Evolutionary conservation across 139 green algal genomes (phyloP).

Genomic region (Chlamydomonas sphaeroides): DNA sequence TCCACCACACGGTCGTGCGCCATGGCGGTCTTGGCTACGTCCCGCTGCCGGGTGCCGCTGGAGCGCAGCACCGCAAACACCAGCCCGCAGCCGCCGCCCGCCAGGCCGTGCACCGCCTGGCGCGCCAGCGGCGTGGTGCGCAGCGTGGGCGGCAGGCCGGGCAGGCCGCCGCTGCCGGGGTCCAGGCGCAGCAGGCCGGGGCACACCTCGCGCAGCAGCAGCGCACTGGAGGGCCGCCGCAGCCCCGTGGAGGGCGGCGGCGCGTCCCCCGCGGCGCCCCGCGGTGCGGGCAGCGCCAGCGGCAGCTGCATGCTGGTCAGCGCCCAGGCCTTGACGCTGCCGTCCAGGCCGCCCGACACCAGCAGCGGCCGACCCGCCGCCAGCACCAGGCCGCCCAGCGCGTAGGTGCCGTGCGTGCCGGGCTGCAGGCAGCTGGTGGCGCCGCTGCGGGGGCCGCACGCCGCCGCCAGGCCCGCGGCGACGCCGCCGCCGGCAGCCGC

Average conservation of each 20-base stretch:
- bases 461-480: slow-evolving; percentile 1
- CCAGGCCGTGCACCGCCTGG: slow-evolving; percentile 1
- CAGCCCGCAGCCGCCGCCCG: slow-evolving; percentile 26
- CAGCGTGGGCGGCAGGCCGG: neutral
- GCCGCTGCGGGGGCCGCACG: neutral
- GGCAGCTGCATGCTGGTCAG: slow-evolving; percentile 8
- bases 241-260: neutral
- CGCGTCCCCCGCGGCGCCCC: too few relatives aligned
- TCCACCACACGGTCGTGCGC: neutral
- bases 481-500: neutral
- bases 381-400: slow-evolving; percentile 2
- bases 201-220: neutral
- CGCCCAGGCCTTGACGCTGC: neutral
- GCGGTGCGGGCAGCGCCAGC: neutral
- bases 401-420: slow-evolving; percentile 14
- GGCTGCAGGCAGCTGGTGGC: slow-evolving; percentile 11
- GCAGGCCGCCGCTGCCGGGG: slow-evolving; percentile 4
- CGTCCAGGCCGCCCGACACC: slow-evolving; percentile 16
- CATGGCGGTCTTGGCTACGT: slow-evolving; percentile 8
- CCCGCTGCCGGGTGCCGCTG: neutral
- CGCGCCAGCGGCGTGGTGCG: slow-evolving; percentile 3
- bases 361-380: slow-evolving; percentile 6
- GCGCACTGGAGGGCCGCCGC: neutral
- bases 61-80: slow-evolving; percentile 16
- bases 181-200: slow-evolving; percentile 14